These are phyloP conservation scores for Eimeria mitis DNA, from an alignment of 169 alveolate genomes.

Conservation along the genomic window DNA sequence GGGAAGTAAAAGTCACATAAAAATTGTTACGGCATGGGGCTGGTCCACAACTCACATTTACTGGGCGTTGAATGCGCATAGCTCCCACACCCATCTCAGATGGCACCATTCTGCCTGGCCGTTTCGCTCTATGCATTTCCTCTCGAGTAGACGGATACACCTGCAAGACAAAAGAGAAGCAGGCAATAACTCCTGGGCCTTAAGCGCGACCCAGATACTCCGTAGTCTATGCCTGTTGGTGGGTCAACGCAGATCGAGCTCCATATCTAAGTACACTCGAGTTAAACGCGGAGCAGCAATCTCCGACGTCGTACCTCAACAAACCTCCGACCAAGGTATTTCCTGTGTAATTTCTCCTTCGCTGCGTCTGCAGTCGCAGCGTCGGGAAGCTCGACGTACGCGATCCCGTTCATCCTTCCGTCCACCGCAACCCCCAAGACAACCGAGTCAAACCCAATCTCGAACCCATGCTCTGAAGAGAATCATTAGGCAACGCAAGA, in stretches of 20 bases:
- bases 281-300: neutral
- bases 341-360: constrained; percentile 70
- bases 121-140: constrained; percentile 72
- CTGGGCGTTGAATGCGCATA: constrained; percentile 67
- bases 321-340: constrained; percentile 72
- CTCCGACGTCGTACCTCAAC: constrained; percentile 50
- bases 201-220: neutral
- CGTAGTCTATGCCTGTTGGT: neutral
- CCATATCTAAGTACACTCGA: neutral
- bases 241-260: neutral
- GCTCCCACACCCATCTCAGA: constrained; percentile 65
- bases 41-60: constrained; percentile 15
- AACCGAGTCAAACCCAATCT: constrained; percentile 59
- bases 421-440: constrained; percentile 82
- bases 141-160: constrained; percentile 80
- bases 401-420: constrained; percentile 82
- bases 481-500: neutral
- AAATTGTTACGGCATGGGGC: neutral
- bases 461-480: constrained; percentile 76
- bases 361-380: constrained; percentile 82
- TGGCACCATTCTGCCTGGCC: constrained; percentile 68
- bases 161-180: neutral
- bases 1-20: neutral
- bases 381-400: constrained; percentile 77
- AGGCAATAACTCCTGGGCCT: neutral